Base-by-base conservation (phyloP, 495 filamentous ascomycete genomes). In the Lasiosphaeria miniovina region DNA sequence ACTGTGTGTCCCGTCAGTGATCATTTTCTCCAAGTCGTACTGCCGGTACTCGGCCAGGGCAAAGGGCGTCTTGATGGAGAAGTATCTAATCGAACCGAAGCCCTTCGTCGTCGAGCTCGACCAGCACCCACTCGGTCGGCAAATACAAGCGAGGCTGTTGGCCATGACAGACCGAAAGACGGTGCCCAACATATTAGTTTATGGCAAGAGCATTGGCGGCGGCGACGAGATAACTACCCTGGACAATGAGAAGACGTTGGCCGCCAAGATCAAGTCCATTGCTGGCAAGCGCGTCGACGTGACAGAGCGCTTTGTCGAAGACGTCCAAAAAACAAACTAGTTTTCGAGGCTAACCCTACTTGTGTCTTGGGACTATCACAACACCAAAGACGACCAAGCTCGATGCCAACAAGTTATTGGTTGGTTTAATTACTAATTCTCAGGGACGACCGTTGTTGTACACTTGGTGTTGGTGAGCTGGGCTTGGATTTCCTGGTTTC, bases 21-120 rank as follows among this genome's bases (percentile, higher is more conserved):
- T 97, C 66, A 90, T 98, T 54, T 97, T 98, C 78, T 96, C 91
- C 56, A 98, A 98, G 73, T 85, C 88, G 2, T 96, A 90, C 74
- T 98, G 94, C 74, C 90, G 88, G 0, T 86, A 84, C 77, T 96
- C 92, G 49, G 83, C 81, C 60, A 84, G 81, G 62, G 94, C 93
- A 12, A 98, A 98, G 73, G 72, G 74, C 8, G 85, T 98, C 59
- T 83, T 98, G 34, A 79, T 96, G 33, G 83, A 90, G 4, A 83
- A 86, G 62, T 97, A 97, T 76, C 77, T 78, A 36, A 96, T 98
- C 68, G 79, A 85, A 3, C 94, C 94, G 0, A 69, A 82, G 48
- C 94, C 94, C 0, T 88, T 86, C 68, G 89, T 98, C 32, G 91
- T 98, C 17, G 94, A 98, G 77, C 82, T 98, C 9, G 90, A 98